Base-by-base conservation (phyloP, 2,329 filamentous ascomycete genomes). In the Diaporthe nobilis region DNA sequence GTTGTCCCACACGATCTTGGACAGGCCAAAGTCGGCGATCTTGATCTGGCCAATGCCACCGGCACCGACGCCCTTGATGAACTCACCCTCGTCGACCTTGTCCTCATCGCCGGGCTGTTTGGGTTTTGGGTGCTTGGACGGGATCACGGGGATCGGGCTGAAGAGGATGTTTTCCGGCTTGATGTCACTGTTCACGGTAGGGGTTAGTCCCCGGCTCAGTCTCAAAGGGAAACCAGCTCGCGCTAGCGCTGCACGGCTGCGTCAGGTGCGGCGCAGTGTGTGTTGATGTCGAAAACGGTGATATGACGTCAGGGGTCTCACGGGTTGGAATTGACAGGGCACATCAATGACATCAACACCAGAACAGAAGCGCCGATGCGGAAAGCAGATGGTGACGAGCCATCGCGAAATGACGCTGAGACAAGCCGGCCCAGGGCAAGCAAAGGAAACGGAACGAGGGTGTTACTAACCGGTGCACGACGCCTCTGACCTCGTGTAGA, bases 161-260 rank as follows among this genome's bases (percentile, higher is more conserved):
- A 98, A 99, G 4, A 99, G 88, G 73, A 99, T 92, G 82, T 99
- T 99, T 85, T 99, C 97, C 0, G 97, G 97, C 85, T 99, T 99
- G 86, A 99, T 99, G 83, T 98, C 96, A 85, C 95, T 98, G 81
- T 75, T 58, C 12, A 17, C 22, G 3, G 5, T 12, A 20, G 22
- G 12, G 4, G 63, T 68, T 47, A 68, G 63, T 22, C 12, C 28
- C 37, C 44, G 22, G 28, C 20, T 49, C 61, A 9, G 8, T 20
- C 31, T 20, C 57, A n/a, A 10, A 34, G 17, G 39, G 4, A 28
- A 13, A 15, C 61, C 28, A 15, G 63, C 28, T 6, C 17, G 13
- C 60, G 58, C 49, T 73, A 71, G 72, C 34, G 53, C 57, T 42
- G 22, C 34, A 28, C 34, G 25, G 65, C 25, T 53, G 39, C 63